A percentile compares a stretch with the other conserved stretches of the same genome.
Evolutionary conservation across 75 land plant genomes (phyloP).

Genomic region (Cryptomeria japonica): DNA sequence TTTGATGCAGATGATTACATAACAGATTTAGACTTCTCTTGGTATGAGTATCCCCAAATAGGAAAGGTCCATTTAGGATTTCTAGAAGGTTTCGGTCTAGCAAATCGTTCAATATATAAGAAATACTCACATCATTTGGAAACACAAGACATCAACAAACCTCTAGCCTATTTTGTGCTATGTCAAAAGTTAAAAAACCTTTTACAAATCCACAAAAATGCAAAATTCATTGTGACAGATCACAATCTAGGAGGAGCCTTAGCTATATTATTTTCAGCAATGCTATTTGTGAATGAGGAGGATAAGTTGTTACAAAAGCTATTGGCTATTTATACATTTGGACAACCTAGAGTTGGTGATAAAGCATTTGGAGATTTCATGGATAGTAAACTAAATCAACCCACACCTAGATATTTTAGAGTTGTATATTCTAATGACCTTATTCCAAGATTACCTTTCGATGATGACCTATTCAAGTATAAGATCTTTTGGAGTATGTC

Average conservation of each 20-base stretch:
- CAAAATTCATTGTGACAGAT: conserved; percentile 37
- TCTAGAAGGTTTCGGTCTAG: conserved; percentile 43
- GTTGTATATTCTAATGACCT: conserved; percentile 55
- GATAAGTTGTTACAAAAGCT: background rate
- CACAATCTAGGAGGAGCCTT: conserved; percentile 41
- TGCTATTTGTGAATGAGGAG: conserved; percentile 16
- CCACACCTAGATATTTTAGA: conserved; percentile 36
- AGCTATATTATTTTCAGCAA: conserved; percentile 15
- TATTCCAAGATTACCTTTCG: conserved; percentile 54
- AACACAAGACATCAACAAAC: background rate
- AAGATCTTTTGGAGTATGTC: conserved; percentile 55
- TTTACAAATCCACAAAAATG: conserved; percentile 13
- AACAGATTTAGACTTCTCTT: conserved; percentile 59
- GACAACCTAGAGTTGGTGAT: conserved; percentile 44
- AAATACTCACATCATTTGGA: background rate
- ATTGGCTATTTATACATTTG: conserved; percentile 19
- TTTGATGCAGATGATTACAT: conserved; percentile 61
- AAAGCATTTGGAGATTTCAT: conserved; percentile 11
- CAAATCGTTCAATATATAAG: background rate
- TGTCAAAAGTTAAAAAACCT: conserved; percentile 8
- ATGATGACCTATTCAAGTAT: conserved; percentile 41
- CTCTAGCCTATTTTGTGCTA: conserved; percentile 27
- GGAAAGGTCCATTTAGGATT: conserved; percentile 63
- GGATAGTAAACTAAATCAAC: conserved; percentile 5
- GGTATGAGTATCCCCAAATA: conserved; percentile 40